These are phyloP conservation scores for Karstenula rhodostoma DNA, from an alignment of 2,329 filamentous ascomycete genomes.

Conservation along the genomic window DNA sequence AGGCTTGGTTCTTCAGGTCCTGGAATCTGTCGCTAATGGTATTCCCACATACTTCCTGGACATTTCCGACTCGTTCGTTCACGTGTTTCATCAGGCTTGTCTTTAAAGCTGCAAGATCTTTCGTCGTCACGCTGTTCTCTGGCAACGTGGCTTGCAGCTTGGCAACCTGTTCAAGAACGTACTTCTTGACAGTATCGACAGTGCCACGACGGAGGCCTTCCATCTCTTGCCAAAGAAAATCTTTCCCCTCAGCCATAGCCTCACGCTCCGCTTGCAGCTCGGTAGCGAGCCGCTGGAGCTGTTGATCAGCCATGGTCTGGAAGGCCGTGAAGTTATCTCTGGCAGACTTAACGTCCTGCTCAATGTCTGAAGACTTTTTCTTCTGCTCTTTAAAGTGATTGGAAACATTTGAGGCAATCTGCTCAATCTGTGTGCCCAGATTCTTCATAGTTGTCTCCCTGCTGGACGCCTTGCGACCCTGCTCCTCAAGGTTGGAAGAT, in stretches of 20 bases:
- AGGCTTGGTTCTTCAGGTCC: too few species aligned
- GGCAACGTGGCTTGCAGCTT: too few species aligned
- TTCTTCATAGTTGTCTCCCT: background rate
- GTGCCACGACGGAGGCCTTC: too few species aligned
- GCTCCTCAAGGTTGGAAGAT: background rate
- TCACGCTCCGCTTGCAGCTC: background rate
- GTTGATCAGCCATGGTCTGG: background rate
- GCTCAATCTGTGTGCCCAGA: background rate
- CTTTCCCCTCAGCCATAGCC: background rate
- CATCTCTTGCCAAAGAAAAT: too few species aligned
- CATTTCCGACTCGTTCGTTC: too few species aligned
- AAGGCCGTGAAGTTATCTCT: background rate
- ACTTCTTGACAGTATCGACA: too few species aligned
- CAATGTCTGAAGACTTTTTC: background rate
- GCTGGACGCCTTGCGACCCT: background rate
- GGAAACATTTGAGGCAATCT: background rate
- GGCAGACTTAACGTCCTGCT: background rate
- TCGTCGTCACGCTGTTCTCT: too few species aligned
- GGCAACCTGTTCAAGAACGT: too few species aligned
- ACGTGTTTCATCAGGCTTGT: too few species aligned
- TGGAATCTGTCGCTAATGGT: too few species aligned
- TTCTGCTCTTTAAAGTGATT: background rate
- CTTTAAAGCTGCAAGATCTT: too few species aligned
- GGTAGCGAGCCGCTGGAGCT: background rate
- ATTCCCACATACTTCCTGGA: too few species aligned